phyloP scores from a whole-genome alignment of 768 basidiomycete genomes.

The Phanerochaete sordida region DNA sequence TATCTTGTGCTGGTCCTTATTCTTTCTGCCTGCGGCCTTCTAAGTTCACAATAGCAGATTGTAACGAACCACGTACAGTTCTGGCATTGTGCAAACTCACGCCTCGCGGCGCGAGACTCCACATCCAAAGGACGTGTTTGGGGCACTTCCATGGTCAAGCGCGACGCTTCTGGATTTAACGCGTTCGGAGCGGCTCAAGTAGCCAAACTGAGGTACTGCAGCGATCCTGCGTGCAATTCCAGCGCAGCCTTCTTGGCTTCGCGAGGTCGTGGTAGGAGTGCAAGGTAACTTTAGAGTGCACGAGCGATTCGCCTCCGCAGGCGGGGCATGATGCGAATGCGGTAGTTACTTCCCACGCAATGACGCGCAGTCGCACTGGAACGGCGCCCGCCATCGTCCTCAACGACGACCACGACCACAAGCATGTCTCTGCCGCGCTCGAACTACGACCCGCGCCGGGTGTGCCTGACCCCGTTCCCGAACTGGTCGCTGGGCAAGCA shows the following conservation, averaged over 20 bases:
- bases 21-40: slow-evolving; percentile 7
- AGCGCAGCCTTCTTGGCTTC: background rate
- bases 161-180: background rate
- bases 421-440: slow-evolving; percentile 64
- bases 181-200: background rate
- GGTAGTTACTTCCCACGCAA: slow-evolving; percentile 4
- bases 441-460: slow-evolving; percentile 81
- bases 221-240: too few relatives aligned
- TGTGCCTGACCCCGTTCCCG: slow-evolving; percentile 86
- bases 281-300: background rate
- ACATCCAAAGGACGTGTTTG: slow-evolving; percentile 5
- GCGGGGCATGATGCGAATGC: background rate
- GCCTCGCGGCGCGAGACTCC: slow-evolving; percentile 10
- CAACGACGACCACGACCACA: slow-evolving; percentile 4
- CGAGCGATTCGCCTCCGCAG: too few relatives aligned
- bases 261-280: background rate
- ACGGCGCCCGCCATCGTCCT: background rate
- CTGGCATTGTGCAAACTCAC: slow-evolving; percentile 16
- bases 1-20: slow-evolving; percentile 8
- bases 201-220: too few relatives aligned
- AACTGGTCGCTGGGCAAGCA: slow-evolving; percentile 71
- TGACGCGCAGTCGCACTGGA: background rate
- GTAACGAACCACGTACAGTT: slow-evolving; percentile 7
- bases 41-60: background rate
- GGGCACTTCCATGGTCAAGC: background rate